A percentile compares a stretch with the other conserved stretches of the same genome.
phyloP scores from a whole-genome alignment of 768 basidiomycete species.

The Podaxis rugospora region DNA sequence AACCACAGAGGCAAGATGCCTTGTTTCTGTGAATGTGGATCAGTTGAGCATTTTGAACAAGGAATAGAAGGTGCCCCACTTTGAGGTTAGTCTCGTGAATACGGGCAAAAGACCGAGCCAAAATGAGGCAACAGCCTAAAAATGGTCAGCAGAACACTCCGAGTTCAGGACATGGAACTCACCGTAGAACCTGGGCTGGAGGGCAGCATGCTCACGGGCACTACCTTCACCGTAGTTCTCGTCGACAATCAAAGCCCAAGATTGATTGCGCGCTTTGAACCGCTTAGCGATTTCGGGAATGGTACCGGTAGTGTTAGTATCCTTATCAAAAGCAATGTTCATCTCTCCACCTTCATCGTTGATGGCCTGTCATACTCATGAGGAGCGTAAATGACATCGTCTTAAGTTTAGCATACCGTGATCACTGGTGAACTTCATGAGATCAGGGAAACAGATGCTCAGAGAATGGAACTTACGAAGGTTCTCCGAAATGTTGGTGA shows the following conservation, averaged over 20 bases:
- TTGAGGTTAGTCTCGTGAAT: constrained; percentile 99
- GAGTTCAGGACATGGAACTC: constrained; percentile 12
- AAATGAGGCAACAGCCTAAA: constrained; percentile 77
- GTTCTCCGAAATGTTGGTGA: constrained; percentile 96
- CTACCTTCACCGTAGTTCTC: constrained; percentile 99
- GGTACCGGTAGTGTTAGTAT: constrained; percentile 60
- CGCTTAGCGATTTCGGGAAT: constrained; percentile 90
- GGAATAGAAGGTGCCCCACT: constrained; percentile 33
- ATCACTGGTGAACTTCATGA: constrained; percentile 53
- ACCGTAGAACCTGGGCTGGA: constrained; percentile 96
- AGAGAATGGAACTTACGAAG: constrained; percentile 51
- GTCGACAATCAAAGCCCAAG: constrained; percentile 93
- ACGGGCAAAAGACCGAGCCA: constrained; percentile 93
- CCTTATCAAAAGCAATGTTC: constrained; percentile 85
- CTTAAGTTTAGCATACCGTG: constrained; percentile 45
- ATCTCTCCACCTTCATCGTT: constrained; percentile 95
- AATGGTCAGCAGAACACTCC: neutral
- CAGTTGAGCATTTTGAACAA: constrained; percentile 5
- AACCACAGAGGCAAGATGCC: constrained; percentile 97
- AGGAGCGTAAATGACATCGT: neutral
- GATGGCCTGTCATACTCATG: constrained; percentile 51
- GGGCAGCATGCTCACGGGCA: constrained; percentile 94
- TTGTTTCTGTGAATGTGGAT: constrained; percentile 70
- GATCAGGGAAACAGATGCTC: neutral
- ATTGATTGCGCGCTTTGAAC: constrained; percentile 76